Base-by-base conservation (phyloP, 2,329 filamentous ascomycete species). In the Lecanicillium sp. region DNA sequence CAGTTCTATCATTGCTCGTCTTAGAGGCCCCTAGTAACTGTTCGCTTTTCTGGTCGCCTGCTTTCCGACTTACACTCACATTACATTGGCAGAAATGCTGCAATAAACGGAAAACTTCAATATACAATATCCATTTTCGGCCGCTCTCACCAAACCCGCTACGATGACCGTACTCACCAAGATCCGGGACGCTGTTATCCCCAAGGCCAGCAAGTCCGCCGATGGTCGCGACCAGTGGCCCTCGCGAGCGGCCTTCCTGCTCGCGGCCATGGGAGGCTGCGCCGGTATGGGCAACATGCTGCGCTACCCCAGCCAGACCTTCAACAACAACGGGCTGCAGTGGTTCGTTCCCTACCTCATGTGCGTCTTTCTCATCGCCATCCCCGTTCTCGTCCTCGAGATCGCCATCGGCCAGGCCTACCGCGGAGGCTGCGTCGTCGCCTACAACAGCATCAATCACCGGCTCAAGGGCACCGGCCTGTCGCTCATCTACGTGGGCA, bases 341-440 rank as follows among this genome's bases (percentile, higher is more conserved):
- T 81, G 77, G 77, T 81, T 78, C 58, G 72, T 80, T 15, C 77
- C 77, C 0, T 81, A 80, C 52, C 57, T 79, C 4, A 62, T 79
- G 48, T 73, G 74, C 5, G 68, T 80, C 14, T 73, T 77, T 49
- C 60, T 79, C 10, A 69, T 81, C 49, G 76, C 76, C 30, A 79
- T 80, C 37, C 77, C 77, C 0, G 68, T 72, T 0, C 67, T 80
- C 30, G 69, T 79, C 11, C 69, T 79, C 19, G 77, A 81, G 57
- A 77, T 80, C 43, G 85, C 85, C 45, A 88, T 87, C 44, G 88
- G 88, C 39, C 86, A 79, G 55, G 75, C 76, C 4, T 78, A 79
- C 55, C 74, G 75, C 11, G 75, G 74, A 32, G 76, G 76, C 11
- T 72, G 70, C 3, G 73, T 78, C 32, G 72, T 79, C 45, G 75